Conservation (phyloP, 371 early-diverging fungal genomes). For the Mortierella sp. region DNA sequence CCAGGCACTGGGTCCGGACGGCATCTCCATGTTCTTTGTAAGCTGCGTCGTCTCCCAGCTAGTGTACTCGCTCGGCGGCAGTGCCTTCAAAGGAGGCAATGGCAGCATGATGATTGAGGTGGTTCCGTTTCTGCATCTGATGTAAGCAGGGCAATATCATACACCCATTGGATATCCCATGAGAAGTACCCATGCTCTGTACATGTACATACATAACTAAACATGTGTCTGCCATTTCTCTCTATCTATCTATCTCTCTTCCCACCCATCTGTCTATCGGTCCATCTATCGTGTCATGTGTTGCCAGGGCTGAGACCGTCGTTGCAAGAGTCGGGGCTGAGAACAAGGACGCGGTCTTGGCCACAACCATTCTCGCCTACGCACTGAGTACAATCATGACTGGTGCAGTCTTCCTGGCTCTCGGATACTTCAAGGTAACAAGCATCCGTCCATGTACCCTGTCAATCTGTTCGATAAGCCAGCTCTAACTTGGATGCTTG, state of each 20-base stretch:
- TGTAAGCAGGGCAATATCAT: too few species aligned
- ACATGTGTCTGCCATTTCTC: constrained; percentile 28
- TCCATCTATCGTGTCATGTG: constrained; percentile 4
- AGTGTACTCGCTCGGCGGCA: constrained; percentile 86
- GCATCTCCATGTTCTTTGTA: constrained; percentile 93
- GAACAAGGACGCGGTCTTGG: constrained; percentile 74
- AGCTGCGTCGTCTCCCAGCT: constrained; percentile 89
- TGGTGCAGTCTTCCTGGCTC: constrained; percentile 86
- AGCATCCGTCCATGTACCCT: too few species aligned
- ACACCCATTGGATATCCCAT: too few species aligned
- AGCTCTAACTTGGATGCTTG: too few species aligned
- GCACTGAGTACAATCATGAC: constrained; percentile 88
- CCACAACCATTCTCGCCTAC: constrained; percentile 93
- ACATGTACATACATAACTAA: not conserved
- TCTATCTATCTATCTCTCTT: too few species aligned
- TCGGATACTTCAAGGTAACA: constrained; percentile 82
- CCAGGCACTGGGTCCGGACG: constrained; percentile 85
- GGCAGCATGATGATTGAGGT: constrained; percentile 97
- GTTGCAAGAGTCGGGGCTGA: constrained; percentile 67
- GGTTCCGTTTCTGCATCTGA: constrained; percentile 92
- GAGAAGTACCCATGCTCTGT: too few species aligned
- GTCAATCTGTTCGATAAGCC: constrained; percentile 1
- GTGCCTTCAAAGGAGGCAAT: constrained; percentile 91
- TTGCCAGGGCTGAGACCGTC: constrained; percentile 73
- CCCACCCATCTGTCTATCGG: too few species aligned